These are phyloP conservation scores for Hymenoscyphus albidus DNA, from an alignment of 2,329 filamentous ascomycete genomes.

Conservation along the genomic window DNA sequence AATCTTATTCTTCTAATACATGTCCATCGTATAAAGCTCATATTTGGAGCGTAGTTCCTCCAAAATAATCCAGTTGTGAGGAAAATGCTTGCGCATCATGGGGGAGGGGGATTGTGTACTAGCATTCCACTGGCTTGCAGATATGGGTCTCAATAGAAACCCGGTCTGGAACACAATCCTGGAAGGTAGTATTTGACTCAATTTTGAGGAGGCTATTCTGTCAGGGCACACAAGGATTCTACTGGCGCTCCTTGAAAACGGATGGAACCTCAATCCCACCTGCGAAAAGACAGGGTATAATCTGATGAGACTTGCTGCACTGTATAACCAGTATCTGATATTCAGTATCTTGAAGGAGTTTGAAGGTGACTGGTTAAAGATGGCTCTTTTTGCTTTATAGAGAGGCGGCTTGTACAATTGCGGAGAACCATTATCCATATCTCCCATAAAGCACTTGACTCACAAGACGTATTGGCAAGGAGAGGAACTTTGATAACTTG, in stretches of 20 bases:
- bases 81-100: neutral
- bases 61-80: neutral
- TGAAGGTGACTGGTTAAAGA: neutral
- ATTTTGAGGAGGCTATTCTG: neutral
- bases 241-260: neutral
- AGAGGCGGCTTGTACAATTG: neutral
- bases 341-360: neutral
- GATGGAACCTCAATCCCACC: neutral
- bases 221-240: neutral
- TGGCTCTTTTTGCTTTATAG: neutral
- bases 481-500: neutral
- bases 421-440: neutral
- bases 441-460: neutral
- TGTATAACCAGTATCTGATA: neutral
- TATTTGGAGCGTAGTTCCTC: neutral
- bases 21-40: neutral
- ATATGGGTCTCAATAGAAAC: neutral
- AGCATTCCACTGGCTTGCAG: neutral
- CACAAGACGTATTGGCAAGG: neutral
- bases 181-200: neutral
- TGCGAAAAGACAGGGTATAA: neutral
- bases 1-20: neutral
- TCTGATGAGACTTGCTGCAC: neutral
- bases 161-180: neutral
- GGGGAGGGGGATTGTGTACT: neutral